Base-by-base conservation (phyloP, 179 eudicot genomes). In the Gypsophila paniculata region DNA sequence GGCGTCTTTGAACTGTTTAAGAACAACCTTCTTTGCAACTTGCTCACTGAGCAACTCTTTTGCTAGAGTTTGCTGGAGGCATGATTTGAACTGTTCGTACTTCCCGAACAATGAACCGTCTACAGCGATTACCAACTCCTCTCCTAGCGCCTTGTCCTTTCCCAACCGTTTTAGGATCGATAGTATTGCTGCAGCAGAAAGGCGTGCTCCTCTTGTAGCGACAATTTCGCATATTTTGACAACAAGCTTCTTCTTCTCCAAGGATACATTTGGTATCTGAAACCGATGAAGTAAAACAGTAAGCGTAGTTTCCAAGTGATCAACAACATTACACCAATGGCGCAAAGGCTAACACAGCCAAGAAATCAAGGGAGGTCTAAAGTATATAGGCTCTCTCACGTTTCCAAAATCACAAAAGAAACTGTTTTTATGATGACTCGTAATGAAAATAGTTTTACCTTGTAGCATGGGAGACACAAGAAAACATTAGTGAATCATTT, bases 101-200 rank as follows among this genome's bases (percentile, higher is more conserved):
- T 75, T 87, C 39, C 73, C 84, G 25, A 80, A 91, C 60, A 93
- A 70, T 12, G 85, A 81, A 39, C 98, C 98, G 57, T 93, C 98
- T 13, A 93, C 76, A 11, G 93, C 97, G 39, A 93, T 82, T 22
- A 88, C 89, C 0, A 89, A 83, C 77, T 90, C 75, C 5, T 77
- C 81, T 68, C 49, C 66, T 2, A 21, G 46, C 1, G 0, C 1
- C 23, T 68, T 77, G 61, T 87, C 96, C 65, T 82, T 86, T 1
- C 89, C 91, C 39, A 91, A 75, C 78, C 89, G 85, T 74, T 86
- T 89, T 70, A 93, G 81, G 68, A 93, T 85, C 29, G 91, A 89
- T 29, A 89, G 86, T 48, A 89, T 89, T 4, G 93, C 91, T 23
- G 91, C 90, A 60, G 96, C 96, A 57, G 96, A 85, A 80, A 93